These are phyloP conservation scores for Terana coerulea DNA, from an alignment of 768 basidiomycete genomes.

Conservation along the genomic window DNA sequence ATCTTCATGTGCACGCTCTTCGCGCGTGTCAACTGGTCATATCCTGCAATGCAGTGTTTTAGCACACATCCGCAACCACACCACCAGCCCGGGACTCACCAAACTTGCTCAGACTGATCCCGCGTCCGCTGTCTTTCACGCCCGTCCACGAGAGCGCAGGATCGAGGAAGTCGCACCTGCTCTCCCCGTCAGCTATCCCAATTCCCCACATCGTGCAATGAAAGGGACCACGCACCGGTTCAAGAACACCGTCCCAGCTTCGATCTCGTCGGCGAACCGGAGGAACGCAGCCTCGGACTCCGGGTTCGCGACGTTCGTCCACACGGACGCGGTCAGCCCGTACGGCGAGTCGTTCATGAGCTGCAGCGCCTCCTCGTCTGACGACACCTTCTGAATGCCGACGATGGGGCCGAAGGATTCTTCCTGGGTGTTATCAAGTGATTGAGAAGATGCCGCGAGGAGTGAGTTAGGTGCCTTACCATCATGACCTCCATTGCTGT, in stretches of 20 bases:
- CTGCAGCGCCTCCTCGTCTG: slow-evolving; percentile 82
- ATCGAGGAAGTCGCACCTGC: slow-evolving; percentile 83
- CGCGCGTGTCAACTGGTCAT: slow-evolving; percentile 78
- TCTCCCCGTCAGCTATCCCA: not conserved
- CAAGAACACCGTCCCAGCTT: slow-evolving; percentile 91
- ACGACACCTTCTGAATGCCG: slow-evolving; percentile 87
- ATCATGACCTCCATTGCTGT: slow-evolving; percentile 92
- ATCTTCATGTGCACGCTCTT: slow-evolving; percentile 86
- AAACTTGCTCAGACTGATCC: slow-evolving; percentile 85
- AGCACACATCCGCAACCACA: not conserved
- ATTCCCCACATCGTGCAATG: not conserved
- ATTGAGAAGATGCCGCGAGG: not conserved
- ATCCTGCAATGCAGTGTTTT: slow-evolving; percentile 45
- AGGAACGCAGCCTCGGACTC: slow-evolving; percentile 71
- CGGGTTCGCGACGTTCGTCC: slow-evolving; percentile 72
- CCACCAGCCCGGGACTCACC: slow-evolving; percentile 44
- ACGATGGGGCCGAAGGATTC: slow-evolving; percentile 94
- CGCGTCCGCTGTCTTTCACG: slow-evolving; percentile 89
- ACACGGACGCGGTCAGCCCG: slow-evolving; percentile 91
- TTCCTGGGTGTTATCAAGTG: slow-evolving; percentile 39
- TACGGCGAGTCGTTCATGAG: slow-evolving; percentile 98
- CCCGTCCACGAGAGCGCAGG: slow-evolving; percentile 95
- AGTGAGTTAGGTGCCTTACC: slow-evolving; percentile 34
- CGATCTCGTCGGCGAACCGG: slow-evolving; percentile 61
- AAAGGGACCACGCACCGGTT: slow-evolving; percentile 54